Evolutionary conservation across 805 yeast genomes (phyloP), one percentile per base, ranked within the genome.

Genomic region (Wickerhamomyces silvicola): DNA sequence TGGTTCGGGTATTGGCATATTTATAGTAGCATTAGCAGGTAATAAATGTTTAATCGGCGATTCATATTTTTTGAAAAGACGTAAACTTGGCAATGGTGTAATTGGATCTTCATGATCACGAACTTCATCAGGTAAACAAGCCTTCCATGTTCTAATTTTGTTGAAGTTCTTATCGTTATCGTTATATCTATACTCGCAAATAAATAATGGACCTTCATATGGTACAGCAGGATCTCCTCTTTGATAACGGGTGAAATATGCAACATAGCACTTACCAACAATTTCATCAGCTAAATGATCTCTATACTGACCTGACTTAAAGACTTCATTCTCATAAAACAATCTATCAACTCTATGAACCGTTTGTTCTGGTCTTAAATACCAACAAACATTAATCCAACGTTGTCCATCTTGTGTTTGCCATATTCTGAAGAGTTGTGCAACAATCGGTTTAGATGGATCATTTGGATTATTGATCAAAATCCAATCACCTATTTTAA

Each of bases 71-170:
- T 78, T 78, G 53, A 82, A 68, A 43, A 74, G 72, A 49, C 88
- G 70, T 32, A 83, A 74, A 37, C 75, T 77, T 35, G 69, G 64
- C 31, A 90, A 68, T 7, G 90, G 87, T 23, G 75, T 74, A 15
- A 82, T 76, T 21, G 83, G 81, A 50, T 88, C 97, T 48, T 84
- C 90, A 33, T 61, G 48, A 42, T 82, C 87, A 48, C 97, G 76
- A 29, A 90, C 82, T 57, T 90, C 97, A 58, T 92, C 97, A 0
- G 98, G 98, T 44, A 92, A 69, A 65, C 97, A 92, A 6, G 97
- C 97, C 59, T 86, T 90, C 98, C 98, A 92, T 3, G 98, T 90
- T 52, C 97, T 74, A 49, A 92, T 92, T 54, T 90, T 82, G 60
- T 90, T 92, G 68, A 92, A 92, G 18, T 79, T 79, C 56, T 85